These are phyloP conservation scores for Panellus pusillus DNA, from an alignment of 768 basidiomycete species.

Conservation along the genomic window DNA sequence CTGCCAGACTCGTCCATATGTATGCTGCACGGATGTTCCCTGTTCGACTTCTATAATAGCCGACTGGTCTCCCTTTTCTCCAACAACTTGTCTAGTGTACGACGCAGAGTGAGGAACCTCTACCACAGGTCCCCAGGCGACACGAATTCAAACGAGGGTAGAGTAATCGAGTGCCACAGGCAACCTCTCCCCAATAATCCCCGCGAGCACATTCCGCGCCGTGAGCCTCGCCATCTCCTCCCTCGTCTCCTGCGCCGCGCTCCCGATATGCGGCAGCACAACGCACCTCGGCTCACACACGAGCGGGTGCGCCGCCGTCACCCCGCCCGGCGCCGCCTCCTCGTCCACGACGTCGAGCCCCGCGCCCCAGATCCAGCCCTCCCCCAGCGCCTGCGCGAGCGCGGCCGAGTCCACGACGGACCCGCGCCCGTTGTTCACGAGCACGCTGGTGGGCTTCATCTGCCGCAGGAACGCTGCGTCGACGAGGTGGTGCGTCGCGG, in stretches of 20 bases:
- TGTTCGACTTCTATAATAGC: too few species aligned
- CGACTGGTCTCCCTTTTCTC: too few species aligned
- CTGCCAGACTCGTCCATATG: too few species aligned
- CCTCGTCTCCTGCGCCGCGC: slow-evolving; percentile 84
- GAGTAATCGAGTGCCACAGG: slow-evolving; percentile 29
- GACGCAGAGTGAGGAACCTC: too few species aligned
- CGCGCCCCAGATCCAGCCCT: slow-evolving; percentile 86
- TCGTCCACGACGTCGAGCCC: slow-evolving; percentile 94
- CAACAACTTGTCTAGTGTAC: too few species aligned
- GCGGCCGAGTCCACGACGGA: slow-evolving; percentile 91
- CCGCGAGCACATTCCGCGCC: slow-evolving; percentile 66
- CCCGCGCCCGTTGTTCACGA: slow-evolving; percentile 87
- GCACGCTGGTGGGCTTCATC: slow-evolving; percentile 83
- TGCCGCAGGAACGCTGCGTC: slow-evolving; percentile 65
- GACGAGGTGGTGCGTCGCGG: slow-evolving; percentile 71
- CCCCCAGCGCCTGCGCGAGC: slow-evolving; percentile 72
- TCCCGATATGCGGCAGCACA: slow-evolving; percentile 90
- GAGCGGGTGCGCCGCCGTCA: slow-evolving; percentile 73
- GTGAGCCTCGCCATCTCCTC: slow-evolving; percentile 78
- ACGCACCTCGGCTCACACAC: slow-evolving; percentile 80
- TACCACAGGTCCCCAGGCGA: too few species aligned
- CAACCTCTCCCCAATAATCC: slow-evolving; percentile 50
- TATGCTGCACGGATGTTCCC: too few species aligned
- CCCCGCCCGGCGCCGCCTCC: slow-evolving; percentile 58
- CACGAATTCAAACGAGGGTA: background rate